Base-by-base conservation (phyloP, 2,329 filamentous ascomycete species). In the Pseudogymnoascus sp. region DNA sequence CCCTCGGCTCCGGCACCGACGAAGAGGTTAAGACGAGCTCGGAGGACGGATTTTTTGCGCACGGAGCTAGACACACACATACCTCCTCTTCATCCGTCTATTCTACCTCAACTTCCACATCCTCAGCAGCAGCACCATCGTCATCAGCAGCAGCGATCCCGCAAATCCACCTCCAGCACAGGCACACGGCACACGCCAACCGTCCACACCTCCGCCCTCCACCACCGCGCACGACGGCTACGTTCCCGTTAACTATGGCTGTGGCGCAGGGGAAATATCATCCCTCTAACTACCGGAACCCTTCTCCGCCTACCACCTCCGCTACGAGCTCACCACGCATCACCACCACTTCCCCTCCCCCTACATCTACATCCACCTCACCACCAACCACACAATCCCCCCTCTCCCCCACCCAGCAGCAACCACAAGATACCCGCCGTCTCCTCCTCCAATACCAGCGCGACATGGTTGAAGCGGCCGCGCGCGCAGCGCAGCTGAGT, bases 191-290 rank as follows among this genome's bases (percentile, higher is more conserved):
- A 41, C n/a, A 18, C 16, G 6, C 16, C 9, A 4, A 25, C 20
- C 39, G 39, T 43, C 50, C 50, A 8, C 12, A 18, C 9, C 50
- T 57, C 25, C 22, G 50, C 22, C 28, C 50, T 6, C 12, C 50
- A 14, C 22, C 50, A 34, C 39, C 39, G 39, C 11, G 12, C 1
- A 34, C 3, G 14, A 57, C 50, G 1, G 28, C 4, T 6, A 35
- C 50, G 1, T 57, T 32, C 32, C 28, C 32, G 1, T 28, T 35
- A 14, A 57, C 50, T 0, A 57, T 57, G 50, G 28, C 28, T 3
- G 50, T 57, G 7, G 50, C 50, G 6, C 50, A 57, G 32, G 50
- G 50, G 9, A 57, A 57, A 57, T 57, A 57, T n/a, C 50, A 57
- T 8, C 50, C 50, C 5, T 32, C 28, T 9, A 32, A 57, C 50